A percentile compares a stretch with the other conserved stretches of the same genome.
phyloP scores from a whole-genome alignment of 495 filamentous ascomycete species.

The Penicillium longicatenatum region DNA sequence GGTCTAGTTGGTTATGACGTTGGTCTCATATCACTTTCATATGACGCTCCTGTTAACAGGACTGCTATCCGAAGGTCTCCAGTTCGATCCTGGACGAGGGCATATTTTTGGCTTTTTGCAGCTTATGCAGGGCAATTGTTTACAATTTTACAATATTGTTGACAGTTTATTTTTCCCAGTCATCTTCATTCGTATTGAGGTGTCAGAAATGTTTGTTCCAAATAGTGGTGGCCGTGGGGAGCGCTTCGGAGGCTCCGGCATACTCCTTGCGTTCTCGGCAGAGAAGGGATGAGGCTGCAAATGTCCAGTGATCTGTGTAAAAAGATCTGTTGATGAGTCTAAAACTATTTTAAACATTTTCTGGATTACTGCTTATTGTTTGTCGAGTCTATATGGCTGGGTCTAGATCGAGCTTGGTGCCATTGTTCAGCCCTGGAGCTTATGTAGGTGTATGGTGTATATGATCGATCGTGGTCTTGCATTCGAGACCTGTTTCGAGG shows the following conservation, averaged over 20 bases:
- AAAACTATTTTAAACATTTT: neutral
- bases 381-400: neutral
- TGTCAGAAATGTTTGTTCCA: neutral
- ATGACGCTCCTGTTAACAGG: slow-evolving; percentile 28
- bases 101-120: neutral
- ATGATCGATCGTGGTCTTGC: no score
- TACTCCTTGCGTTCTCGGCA: neutral
- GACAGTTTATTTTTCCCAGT: neutral
- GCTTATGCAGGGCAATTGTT: neutral
- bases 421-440: no score
- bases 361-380: neutral
- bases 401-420: neutral
- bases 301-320: neutral
- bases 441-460: no score
- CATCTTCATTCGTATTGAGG: neutral
- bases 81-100: slow-evolving; percentile 26
- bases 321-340: neutral
- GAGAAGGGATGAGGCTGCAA: neutral
- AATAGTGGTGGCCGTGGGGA: neutral
- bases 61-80: slow-evolving; percentile 27
- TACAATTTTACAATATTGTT: no score
- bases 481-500: no score
- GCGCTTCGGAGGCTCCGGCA: neutral
- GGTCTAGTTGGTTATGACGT: slow-evolving; percentile 31
- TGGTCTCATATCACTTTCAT: slow-evolving; percentile 26